Base-by-base conservation (phyloP, 2,329 filamentous ascomycete genomes). In the Aspergillus tamarii region DNA sequence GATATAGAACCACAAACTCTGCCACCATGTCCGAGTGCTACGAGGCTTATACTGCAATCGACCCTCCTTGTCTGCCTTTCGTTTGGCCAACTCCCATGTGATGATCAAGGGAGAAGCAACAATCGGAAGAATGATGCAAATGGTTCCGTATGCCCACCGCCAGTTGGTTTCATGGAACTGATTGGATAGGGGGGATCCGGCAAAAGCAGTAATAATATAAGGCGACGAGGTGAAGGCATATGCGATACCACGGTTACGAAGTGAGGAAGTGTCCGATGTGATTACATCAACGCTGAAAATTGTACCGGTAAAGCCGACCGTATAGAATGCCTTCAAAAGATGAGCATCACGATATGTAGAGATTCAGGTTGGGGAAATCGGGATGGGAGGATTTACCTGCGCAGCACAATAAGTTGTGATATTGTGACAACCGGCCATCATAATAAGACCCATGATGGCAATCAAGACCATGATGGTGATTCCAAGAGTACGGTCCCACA, bases 361-460 rank as follows among this genome's bases (percentile, higher is more conserved):
- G 14, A 8, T 19, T 10, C 34, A 64, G 1, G 36, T 30, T 3
- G n/a, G 56, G n/a, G 16, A 50, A 12, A 1, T 4, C 11, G 32
- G 11, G 4, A 11, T 34, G 32, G 11, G 5, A 48, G 21, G 5
- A 50, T 21, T 4, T 34, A 69, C 71, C 45, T 88, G 83, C 1
- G 86, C 88, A 1, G 88, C 88, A 56, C 86, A 85, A 72, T 88
- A 91, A 0, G 84, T 87, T 61, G 85, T 76, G n/a, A 91, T 83
- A 64, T 85, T 85, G 4, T 82, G 78, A 74, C 86, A 89, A 2
- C 79, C 80, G 4, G 89, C 89, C 78, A 89, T 88, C 77, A 91
- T 82, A 66, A 88, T 79, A 48, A 89, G 76, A n/a, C 84, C 83
- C 0, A 83, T 64, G 0, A 82, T 80, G 67, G 80, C 80, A 57